Evolutionary conservation across 73 alveolate species (phyloP), one percentile per base, ranked within the genome.

Genomic region (Halteria grandinella): DNA sequence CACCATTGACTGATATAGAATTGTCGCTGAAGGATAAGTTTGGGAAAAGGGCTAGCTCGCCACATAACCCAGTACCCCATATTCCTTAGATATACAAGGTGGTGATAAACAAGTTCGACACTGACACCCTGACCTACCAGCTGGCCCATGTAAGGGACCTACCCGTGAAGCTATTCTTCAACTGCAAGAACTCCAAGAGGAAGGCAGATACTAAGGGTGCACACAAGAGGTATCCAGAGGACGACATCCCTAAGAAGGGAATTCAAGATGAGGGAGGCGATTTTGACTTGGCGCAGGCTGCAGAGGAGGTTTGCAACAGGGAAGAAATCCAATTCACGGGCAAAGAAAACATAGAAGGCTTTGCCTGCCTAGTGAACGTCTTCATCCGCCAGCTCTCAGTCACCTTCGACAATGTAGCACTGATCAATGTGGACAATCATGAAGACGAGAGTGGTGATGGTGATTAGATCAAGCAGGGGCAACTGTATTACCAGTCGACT

Each of bases 341-440:
- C 21, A 45, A 59, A 28, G 83, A 70, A 44, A 70, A 70, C 33
- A 50, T 70, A 8, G 83, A 70, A 15, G 83, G 72, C 44, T 70
- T 20, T 39, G 55, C 83, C 7, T 1, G 33, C 41, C 31, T 70
- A 6, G 83, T 32, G 3, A 28, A 48, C 31, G 25, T 33, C 21
- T 70, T 70, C 59, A 6, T 70, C 12, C 15, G 34, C 20, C 40
- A 45, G 37, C 47, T 70, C 72, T 25, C 58, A 23, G 39, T 57
- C 24, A 43, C 48, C 18, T 31, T 44, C 5, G 44, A 14, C 3
- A 5, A 45, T 39, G 72, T 71, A 32, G 37, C 55, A 1, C 24
- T 70, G n/a, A 70, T 70, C 49, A 70, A 70, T 39, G 34, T 70
- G 1, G 83, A 70, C 45, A 70, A 50, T 23, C 47, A 36, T 7